Evolutionary conservation across 768 basidiomycete genomes (phyloP), one percentile per base, ranked within the genome.

Genomic region (Mycena amicta): DNA sequence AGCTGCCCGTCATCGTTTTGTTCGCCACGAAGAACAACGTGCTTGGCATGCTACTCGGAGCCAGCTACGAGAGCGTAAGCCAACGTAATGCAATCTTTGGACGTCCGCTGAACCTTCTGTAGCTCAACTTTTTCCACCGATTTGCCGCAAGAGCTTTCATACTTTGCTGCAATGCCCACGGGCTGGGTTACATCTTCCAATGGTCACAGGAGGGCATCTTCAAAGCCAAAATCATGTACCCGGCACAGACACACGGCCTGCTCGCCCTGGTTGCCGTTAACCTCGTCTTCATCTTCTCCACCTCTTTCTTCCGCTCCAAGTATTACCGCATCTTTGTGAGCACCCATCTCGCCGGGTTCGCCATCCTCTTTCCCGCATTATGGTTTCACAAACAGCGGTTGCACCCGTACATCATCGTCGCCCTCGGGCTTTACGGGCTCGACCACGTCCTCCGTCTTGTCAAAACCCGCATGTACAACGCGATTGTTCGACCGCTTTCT

Each of bases 61-160:
- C 72, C 12, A 76, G 77, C 13, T 84, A 84, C 60, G 78, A 80
- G 45, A 77, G 77, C 67, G 82, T 82, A 56, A 45, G 45, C 43
- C 18, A 18, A n/a, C n/a, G n/a, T n/a, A n/a, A n/a, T n/a, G n/a
- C n/a, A n/a, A n/a, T n/a, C n/a, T n/a, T n/a, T n/a, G n/a, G n/a
- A n/a, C n/a, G n/a, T n/a, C n/a, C n/a, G n/a, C n/a, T n/a, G n/a
- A n/a, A n/a, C n/a, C 13, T 27, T 27, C 18, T 47, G 15, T 52
- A 83, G 80, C 71, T 85, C 60, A 86, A 84, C 67, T 85, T 76
- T 65, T 70, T 86, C 4, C 85, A 87, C 65, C 83, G 86, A 5
- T 80, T 80, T 65, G 68, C 77, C 1, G 85, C 83, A 2, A 67
- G 76, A 1, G 65, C 82, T 49, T 61, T 80, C 33, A 73, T 82